These are phyloP conservation scores for Rhodotorula graminis DNA, from an alignment of 768 basidiomycete species.

Conservation along the genomic window DNA sequence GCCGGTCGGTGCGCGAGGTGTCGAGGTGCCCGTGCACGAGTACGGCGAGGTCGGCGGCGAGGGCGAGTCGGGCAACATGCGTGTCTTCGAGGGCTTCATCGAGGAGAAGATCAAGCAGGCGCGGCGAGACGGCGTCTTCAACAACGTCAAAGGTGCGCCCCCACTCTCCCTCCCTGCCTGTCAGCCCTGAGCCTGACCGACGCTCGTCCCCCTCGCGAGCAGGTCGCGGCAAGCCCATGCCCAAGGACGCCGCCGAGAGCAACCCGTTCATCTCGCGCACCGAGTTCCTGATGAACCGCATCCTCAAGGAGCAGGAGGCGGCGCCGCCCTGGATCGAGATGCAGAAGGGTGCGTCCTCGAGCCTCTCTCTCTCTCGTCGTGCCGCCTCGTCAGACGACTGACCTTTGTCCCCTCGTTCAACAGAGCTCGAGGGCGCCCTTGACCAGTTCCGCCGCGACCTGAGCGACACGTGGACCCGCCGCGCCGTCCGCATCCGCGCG, in stretches of 20 bases:
- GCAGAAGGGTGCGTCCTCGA: conserved; percentile 59
- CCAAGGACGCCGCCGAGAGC: conserved; percentile 51
- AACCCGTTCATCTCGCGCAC: conserved; percentile 64
- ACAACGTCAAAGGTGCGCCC: conserved; percentile 58
- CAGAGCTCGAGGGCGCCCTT: conserved; percentile 65
- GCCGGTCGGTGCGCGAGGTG: not conserved
- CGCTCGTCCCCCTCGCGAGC: too few species aligned
- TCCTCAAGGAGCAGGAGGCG: conserved; percentile 74
- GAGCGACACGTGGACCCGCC: conserved; percentile 68
- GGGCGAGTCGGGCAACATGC: conserved; percentile 3
- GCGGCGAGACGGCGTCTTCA: conserved; percentile 63
- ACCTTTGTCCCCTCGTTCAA: too few species aligned
- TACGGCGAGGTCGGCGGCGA: not conserved
- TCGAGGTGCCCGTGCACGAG: not conserved
- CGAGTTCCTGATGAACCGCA: conserved; percentile 80
- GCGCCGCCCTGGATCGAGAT: conserved; percentile 82
- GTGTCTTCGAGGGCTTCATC: conserved; percentile 14
- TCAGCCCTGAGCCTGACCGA: too few species aligned
- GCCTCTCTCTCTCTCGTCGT: not conserved
- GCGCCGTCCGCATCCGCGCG: conserved; percentile 60
- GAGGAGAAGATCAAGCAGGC: conserved; percentile 54
- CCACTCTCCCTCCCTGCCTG: too few species aligned
- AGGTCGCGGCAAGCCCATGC: conserved; percentile 55
- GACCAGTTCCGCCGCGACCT: conserved; percentile 62
- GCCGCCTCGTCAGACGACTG: not conserved